Evolutionary conservation across 176 grass and related monocot genomes (phyloP), one percentile per base, ranked within the genome.

Genomic region (Oryza australiensis): DNA sequence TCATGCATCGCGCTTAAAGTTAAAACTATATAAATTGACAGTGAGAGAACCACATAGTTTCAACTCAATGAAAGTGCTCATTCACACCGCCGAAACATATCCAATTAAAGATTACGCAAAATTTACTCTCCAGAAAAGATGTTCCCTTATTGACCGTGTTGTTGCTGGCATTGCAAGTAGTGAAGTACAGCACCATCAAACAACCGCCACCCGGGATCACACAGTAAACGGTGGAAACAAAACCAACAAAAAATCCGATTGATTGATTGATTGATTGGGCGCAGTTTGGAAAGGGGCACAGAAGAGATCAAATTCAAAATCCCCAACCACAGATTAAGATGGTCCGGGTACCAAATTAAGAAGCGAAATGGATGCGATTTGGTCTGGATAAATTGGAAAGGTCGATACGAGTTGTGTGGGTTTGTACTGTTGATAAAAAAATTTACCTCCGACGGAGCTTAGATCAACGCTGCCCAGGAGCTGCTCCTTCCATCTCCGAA

Each of bases 401-500:
- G 2, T 26, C 0, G 9, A n/a, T 41, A 11, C 2, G 12, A 23
- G 35, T 57, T 8, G 73, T 8, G 73, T 35, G 9, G 26, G 9
- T 81, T 80, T 23, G 9, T 11, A 24, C 24, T 15, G 59, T 14
- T 91, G 1, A 68, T 35, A 35, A 35, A 35, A 35, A 35, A 37
- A 37, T 12, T 60, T 90, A 90, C 94, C 94, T 92, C 94, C 94
- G 15, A 85, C 51, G 5, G 82, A 81, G 23, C 4, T 85, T 67
- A 89, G 71, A 70, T 89, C 82, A 0, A 89, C 64, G 73, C 40
- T 72, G 28, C 82, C 87, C 12, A 89, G 64, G 18, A 89, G 87
- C 87, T 80, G 76, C 87, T 89, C 76, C 82, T 89, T 89, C 81
- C 87, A 89, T 13, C 87, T 69, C 63, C 82, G 74, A 37, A 89